Percentiles rank a stretch among this genome's conserved stretches.
These are phyloP conservation scores for Phaeosphaeria sp. DNA, from an alignment of 2,329 filamentous ascomycete genomes.

Conservation along the genomic window DNA sequence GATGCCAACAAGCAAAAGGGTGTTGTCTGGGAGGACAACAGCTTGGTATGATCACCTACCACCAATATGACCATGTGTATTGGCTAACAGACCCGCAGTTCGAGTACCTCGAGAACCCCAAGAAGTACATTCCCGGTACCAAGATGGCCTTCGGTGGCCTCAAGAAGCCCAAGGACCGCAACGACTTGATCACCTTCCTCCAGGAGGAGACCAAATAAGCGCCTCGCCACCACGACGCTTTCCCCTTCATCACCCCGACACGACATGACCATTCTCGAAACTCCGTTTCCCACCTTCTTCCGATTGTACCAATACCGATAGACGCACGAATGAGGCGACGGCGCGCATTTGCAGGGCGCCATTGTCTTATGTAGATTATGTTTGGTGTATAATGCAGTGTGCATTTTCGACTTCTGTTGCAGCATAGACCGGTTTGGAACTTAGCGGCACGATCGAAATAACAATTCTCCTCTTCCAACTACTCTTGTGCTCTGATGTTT, in stretches of 20 bases:
- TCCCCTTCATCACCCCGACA: conserved; percentile 21
- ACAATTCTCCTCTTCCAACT: conserved; percentile 45
- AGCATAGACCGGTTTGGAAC: conserved; percentile 44
- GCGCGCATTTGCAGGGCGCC: conserved; percentile 26
- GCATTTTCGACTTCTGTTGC: conserved; percentile 41
- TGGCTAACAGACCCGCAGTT: conserved; percentile 64
- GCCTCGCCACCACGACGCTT: conserved; percentile 32
- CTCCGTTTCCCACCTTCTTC: conserved; percentile 31
- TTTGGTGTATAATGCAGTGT: conserved; percentile 44
- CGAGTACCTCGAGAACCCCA: conserved; percentile 99
- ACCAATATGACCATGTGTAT: neutral
- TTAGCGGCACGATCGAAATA: conserved; percentile 45
- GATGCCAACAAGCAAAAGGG: conserved; percentile 99
- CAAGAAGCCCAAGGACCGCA: conserved; percentile 99
- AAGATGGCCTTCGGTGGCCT: conserved; percentile 99
- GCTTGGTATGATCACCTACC: conserved; percentile 69
- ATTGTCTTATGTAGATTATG: conserved; percentile 44
- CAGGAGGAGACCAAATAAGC: conserved; percentile 73
- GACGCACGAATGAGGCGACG: conserved; percentile 47
- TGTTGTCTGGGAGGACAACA: conserved; percentile 83
- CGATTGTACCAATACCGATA: conserved; percentile 49
- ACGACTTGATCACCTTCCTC: conserved; percentile 93
- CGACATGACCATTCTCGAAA: conserved; percentile 37
- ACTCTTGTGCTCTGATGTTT: no score
- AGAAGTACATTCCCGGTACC: conserved; percentile 99